A percentile compares a stretch with the other conserved stretches of the same genome.
Conservation (phyloP, 169 alveolate genomes). For the Plasmodium vivax region DNA sequence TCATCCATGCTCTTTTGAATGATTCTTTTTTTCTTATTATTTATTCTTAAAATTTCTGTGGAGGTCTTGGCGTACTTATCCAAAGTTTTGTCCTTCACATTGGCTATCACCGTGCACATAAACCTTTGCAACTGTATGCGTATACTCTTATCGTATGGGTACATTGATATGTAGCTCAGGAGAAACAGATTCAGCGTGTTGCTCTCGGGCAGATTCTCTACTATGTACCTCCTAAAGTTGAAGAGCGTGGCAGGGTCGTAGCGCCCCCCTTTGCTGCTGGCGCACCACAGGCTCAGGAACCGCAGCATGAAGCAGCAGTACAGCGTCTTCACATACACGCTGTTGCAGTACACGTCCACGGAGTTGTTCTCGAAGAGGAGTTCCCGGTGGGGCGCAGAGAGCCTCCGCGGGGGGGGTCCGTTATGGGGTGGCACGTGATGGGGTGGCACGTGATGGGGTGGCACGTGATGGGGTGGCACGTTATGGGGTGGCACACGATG, state of each 20-base stretch:
- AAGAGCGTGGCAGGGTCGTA: slow-evolving; percentile 8
- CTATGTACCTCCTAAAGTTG: slow-evolving; percentile 25
- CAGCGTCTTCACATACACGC: slow-evolving; percentile 59
- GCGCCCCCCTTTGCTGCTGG: not conserved
- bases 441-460: too few species aligned
- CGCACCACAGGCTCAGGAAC: slow-evolving; percentile 42
- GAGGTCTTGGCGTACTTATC: slow-evolving; percentile 46
- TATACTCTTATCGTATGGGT: slow-evolving; percentile 69
- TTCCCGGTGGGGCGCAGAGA: not conserved
- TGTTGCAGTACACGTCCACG: slow-evolving; percentile 31
- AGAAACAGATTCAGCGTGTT: slow-evolving; percentile 45
- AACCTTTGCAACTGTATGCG: slow-evolving; percentile 62
- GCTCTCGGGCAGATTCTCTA: slow-evolving; percentile 14
- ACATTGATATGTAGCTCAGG: slow-evolving; percentile 73
- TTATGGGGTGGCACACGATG: too few species aligned
- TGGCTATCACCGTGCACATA: not conserved
- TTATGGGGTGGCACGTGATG: too few species aligned
- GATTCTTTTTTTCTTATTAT: slow-evolving; percentile 74
- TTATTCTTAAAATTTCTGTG: slow-evolving; percentile 61
- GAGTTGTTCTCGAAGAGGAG: slow-evolving; percentile 17
- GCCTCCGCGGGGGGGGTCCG: too few species aligned
- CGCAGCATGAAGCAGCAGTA: slow-evolving; percentile 55
- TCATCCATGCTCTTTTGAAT: slow-evolving; percentile 47
- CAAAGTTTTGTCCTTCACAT: slow-evolving; percentile 11
- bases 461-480: too few species aligned